phyloP scores from a whole-genome alignment of 768 basidiomycete genomes.

The Boletus reticulatus region DNA sequence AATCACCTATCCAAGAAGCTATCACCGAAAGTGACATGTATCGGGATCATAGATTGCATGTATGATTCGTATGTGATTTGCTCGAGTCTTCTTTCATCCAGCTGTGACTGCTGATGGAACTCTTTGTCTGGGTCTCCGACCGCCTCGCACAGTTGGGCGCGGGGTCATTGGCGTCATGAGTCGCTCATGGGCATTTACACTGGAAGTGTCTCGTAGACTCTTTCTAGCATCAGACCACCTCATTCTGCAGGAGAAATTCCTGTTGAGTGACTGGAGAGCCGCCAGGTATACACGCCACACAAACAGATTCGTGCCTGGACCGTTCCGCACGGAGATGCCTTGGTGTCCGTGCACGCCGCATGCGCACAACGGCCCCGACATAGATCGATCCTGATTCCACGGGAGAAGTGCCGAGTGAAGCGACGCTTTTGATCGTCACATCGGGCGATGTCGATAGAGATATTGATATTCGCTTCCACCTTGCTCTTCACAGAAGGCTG shows the following conservation, averaged over 20 bases:
- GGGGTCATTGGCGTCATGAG: background rate
- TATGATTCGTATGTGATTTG: background rate
- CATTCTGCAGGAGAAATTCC: too few relatives aligned
- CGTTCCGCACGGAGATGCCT: constrained; percentile 11
- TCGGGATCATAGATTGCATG: background rate
- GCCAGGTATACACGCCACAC: background rate
- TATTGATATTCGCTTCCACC: constrained; percentile 5
- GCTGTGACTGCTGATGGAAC: background rate
- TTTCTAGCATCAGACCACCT: too few relatives aligned
- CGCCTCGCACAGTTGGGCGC: background rate
- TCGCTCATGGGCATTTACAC: background rate
- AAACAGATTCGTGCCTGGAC: constrained; percentile 10
- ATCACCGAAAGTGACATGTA: too few relatives aligned
- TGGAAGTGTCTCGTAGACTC: background rate
- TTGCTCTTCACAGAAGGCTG: constrained; percentile 7
- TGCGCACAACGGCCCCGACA: background rate
- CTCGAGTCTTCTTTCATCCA: background rate
- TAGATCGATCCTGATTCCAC: constrained; percentile 3
- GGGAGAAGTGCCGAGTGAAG: background rate
- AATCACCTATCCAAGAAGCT: too few relatives aligned
- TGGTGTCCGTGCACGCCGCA: too few relatives aligned
- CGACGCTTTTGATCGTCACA: background rate
- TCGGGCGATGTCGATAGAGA: too few relatives aligned
- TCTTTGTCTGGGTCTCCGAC: background rate
- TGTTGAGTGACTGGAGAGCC: too few relatives aligned